These are phyloP conservation scores for Vigna reflexopilosa DNA, from an alignment of 306 rosid genomes.

Conservation along the genomic window DNA sequence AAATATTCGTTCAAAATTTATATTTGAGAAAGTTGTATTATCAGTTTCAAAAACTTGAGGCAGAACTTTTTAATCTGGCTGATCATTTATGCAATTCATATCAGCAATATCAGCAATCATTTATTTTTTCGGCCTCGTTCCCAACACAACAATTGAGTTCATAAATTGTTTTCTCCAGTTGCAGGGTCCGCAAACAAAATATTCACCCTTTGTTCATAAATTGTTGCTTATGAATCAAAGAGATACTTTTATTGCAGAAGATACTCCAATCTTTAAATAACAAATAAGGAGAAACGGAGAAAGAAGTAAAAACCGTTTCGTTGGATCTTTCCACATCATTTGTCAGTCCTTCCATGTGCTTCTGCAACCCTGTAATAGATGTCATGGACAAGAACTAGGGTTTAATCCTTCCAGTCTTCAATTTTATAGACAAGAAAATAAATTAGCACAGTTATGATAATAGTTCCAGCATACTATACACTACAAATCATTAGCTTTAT, in stretches of 20 bases:
- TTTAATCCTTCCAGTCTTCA: too few relatives aligned
- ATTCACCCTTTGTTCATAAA: background rate
- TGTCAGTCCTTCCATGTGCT: slow-evolving; percentile 80
- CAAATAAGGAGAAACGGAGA: slow-evolving; percentile 10
- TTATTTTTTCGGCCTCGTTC: background rate
- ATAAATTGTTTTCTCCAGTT: background rate
- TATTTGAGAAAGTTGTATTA: too few relatives aligned
- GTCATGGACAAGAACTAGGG: background rate
- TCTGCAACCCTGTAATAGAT: slow-evolving; percentile 68
- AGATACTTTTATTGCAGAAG: background rate
- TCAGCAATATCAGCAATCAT: background rate
- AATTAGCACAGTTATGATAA: too few relatives aligned
- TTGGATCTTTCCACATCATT: slow-evolving; percentile 94
- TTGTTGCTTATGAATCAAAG: slow-evolving; percentile 14
- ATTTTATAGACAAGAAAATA: too few relatives aligned
- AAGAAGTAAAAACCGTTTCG: slow-evolving; percentile 70
- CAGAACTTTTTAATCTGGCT: background rate
- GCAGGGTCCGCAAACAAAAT: background rate
- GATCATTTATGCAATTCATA: background rate
- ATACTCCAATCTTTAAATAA: slow-evolving; percentile 4
- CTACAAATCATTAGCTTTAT: too few relatives aligned
- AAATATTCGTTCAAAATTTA: background rate
- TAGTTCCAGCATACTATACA: too few relatives aligned
- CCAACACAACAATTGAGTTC: background rate
- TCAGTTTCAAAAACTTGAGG: too few relatives aligned